Evolutionary conservation across 2,329 filamentous ascomycete genomes (phyloP).

Genomic region (Knoxdaviesia proteae): DNA sequence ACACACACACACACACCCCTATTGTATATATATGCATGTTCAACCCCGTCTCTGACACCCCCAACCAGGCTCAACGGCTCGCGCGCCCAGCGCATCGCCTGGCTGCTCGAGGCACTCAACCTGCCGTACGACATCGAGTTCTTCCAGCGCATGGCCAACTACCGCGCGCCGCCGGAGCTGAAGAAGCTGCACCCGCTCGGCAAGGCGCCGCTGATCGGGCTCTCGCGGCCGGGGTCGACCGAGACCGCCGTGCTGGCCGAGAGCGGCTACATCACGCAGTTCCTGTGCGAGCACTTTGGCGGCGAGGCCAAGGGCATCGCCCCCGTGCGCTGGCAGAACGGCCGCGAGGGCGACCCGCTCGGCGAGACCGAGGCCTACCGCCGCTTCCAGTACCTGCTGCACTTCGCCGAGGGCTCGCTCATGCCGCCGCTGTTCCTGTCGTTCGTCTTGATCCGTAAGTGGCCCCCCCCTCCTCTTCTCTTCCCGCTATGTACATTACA

Average conservation of each 20-base stretch:
- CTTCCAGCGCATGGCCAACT: slow-evolving; percentile 44
- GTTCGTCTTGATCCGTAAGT: slow-evolving; percentile 34
- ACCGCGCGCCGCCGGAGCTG: slow-evolving; percentile 57
- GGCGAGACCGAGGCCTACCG: slow-evolving; percentile 41
- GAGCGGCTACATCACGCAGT: slow-evolving; percentile 63
- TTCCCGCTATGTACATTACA: background rate
- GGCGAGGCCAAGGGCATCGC: slow-evolving; percentile 15
- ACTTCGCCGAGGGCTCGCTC: slow-evolving; percentile 69
- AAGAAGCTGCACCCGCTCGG: slow-evolving; percentile 66
- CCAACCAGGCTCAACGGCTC: slow-evolving; percentile 56
- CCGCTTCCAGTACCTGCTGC: slow-evolving; percentile 48
- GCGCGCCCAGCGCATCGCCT: slow-evolving; percentile 63
- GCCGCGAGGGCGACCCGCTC: slow-evolving; percentile 33
- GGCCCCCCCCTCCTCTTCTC: background rate
- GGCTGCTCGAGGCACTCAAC: slow-evolving; percentile 68
- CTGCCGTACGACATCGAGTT: slow-evolving; percentile 61
- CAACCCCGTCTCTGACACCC: too few relatives aligned
- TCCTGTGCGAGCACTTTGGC: slow-evolving; percentile 47
- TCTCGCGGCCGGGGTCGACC: slow-evolving; percentile 22
- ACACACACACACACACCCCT: too few relatives aligned
- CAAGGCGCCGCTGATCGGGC: slow-evolving; percentile 61
- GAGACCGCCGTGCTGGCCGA: slow-evolving; percentile 46
- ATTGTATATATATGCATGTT: too few relatives aligned
- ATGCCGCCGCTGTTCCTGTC: slow-evolving; percentile 50
- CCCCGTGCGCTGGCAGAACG: slow-evolving; percentile 32